Percentiles rank a stretch among this genome's conserved stretches.
These are phyloP conservation scores for Stellera chamaejasme DNA, from an alignment of 345 rosid genomes.

Conservation along the genomic window DNA sequence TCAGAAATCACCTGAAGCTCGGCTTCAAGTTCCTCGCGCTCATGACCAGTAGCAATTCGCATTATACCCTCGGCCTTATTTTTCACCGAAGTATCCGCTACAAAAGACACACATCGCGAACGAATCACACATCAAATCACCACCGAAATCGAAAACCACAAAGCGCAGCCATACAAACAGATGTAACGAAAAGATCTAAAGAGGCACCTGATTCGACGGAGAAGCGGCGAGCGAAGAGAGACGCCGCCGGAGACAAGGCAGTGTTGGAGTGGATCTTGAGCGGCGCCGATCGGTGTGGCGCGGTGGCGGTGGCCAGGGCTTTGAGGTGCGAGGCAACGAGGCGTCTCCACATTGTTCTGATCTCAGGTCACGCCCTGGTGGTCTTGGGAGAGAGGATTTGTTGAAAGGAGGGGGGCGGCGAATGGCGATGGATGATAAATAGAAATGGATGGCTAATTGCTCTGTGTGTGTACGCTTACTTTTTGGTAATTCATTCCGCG, in stretches of 20 bases:
- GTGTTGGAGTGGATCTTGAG: conserved; percentile 22
- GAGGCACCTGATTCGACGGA: conserved; percentile 40
- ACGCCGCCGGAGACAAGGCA: conserved; percentile 26
- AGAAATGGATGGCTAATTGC: neutral
- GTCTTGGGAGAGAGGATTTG: neutral
- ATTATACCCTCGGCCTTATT: conserved; percentile 63
- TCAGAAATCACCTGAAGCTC: conserved; percentile 50
- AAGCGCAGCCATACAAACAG: neutral
- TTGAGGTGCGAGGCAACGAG: conserved; percentile 51
- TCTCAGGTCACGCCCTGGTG: conserved; percentile 34
- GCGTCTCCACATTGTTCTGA: conserved; percentile 77
- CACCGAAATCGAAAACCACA: neutral
- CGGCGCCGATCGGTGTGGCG: conserved; percentile 31
- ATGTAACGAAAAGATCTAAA: conserved; percentile 1
- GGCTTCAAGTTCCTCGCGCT: conserved; percentile 78
- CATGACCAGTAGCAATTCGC: conserved; percentile 95
- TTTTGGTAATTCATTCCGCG: no score
- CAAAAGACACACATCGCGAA: conserved; percentile 16
- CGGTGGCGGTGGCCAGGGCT: conserved; percentile 45
- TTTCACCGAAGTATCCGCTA: conserved; percentile 37
- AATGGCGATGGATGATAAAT: neutral
- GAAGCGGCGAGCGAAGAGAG: conserved; percentile 33
- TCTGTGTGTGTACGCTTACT: no score
- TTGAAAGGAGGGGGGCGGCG: neutral
- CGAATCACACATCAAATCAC: neutral